These are phyloP conservation scores for Excoecaria cochinchinensis DNA, from an alignment of 345 rosid genomes.

Conservation along the genomic window DNA sequence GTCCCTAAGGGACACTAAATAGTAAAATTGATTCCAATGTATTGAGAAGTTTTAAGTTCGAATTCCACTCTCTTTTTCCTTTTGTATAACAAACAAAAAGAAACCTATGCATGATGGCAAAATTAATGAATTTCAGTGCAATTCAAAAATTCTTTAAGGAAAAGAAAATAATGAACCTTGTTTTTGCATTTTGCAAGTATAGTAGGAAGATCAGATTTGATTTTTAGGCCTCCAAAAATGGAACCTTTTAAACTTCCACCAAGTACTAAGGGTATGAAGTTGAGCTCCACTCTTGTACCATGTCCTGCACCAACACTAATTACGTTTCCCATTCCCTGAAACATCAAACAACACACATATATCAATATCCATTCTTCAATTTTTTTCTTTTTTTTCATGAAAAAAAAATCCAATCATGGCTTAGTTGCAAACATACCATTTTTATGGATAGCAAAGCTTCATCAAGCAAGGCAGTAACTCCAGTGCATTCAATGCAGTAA, in stretches of 20 bases:
- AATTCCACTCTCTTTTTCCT: too few species aligned
- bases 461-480: slow-evolving; percentile 31
- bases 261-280: slow-evolving; percentile 20
- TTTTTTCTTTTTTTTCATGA: too few species aligned
- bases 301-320: slow-evolving; percentile 37
- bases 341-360: too few species aligned
- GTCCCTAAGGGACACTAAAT: too few species aligned
- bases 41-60: too few species aligned
- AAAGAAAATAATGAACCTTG: slow-evolving; percentile 26
- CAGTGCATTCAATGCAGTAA: slow-evolving; percentile 62
- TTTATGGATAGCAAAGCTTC: slow-evolving; percentile 48
- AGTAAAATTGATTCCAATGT: too few species aligned
- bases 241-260: slow-evolving; percentile 55
- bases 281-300: slow-evolving; percentile 21
- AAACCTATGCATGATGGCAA: too few species aligned
- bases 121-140: too few species aligned
- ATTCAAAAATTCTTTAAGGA: too few species aligned
- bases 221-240: slow-evolving; percentile 61
- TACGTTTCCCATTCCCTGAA: slow-evolving; percentile 49
- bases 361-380: too few species aligned
- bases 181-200: slow-evolving; percentile 46
- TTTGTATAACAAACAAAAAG: too few species aligned
- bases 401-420: too few species aligned
- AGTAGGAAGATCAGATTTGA: slow-evolving; percentile 46
- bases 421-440: slow-evolving; percentile 23